Conservation (phyloP, 345 rosid genomes). For the Rhodomyrtus tomentosa region DNA sequence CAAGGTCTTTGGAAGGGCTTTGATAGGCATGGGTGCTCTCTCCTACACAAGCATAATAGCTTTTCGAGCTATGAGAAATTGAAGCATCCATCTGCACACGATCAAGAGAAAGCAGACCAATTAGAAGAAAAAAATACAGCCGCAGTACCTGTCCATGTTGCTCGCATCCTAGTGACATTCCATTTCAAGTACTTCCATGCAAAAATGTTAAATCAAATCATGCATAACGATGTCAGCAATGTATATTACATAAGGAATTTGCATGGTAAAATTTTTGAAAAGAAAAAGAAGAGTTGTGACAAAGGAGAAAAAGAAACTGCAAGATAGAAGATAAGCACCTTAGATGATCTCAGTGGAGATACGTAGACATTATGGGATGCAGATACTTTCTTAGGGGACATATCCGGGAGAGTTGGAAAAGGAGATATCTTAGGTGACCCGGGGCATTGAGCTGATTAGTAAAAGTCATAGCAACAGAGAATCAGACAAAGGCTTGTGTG, state of each 20-base stretch:
- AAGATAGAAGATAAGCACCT: slow-evolving; percentile 34
- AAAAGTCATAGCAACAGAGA: not conserved
- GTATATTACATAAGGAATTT: not conserved
- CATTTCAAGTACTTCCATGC: not conserved
- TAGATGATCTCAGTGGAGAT: slow-evolving; percentile 88
- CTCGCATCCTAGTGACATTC: not conserved
- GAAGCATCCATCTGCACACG: slow-evolving; percentile 83
- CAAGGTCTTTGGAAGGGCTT: slow-evolving; percentile 95
- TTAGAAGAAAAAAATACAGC: not conserved
- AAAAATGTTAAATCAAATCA: not conserved
- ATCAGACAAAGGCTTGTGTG: not conserved
- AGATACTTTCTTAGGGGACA: slow-evolving; percentile 95
- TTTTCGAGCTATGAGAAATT: slow-evolving; percentile 73
- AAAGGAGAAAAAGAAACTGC: not conserved
- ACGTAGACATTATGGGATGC: slow-evolving; percentile 84
- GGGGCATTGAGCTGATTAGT: slow-evolving; percentile 58
- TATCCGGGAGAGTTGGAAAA: slow-evolving; percentile 87
- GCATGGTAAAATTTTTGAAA: not conserved
- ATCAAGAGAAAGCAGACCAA: not conserved
- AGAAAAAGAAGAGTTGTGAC: not conserved
- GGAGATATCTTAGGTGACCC: slow-evolving; percentile 78
- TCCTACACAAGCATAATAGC: slow-evolving; percentile 97
- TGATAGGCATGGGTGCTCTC: slow-evolving; percentile 96
- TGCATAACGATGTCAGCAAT: not conserved
- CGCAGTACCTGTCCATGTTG: not conserved